Percentiles rank a stretch among this genome's conserved stretches.
Evolutionary conservation across 1,139 yeast genomes (phyloP).

Genomic region (Pichia kudriavzevii): DNA sequence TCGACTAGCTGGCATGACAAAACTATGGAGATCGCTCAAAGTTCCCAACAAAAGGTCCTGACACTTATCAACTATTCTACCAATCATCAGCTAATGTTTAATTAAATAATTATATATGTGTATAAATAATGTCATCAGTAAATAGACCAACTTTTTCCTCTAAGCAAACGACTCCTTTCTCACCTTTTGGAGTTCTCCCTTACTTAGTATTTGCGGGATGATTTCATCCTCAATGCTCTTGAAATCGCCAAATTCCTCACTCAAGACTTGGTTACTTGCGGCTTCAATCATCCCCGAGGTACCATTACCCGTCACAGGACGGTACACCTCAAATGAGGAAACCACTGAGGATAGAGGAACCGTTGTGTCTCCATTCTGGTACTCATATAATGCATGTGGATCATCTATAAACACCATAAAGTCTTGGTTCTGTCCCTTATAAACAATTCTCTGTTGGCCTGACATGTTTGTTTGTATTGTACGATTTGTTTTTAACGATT

Average conservation of each 20-base stretch:
- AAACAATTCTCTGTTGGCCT: conserved; percentile 40
- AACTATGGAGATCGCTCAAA: too few relatives aligned
- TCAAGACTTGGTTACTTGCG: conserved; percentile 61
- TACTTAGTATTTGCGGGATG: conserved; percentile 45
- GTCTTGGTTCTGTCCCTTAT: conserved; percentile 53
- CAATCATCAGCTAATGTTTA: too few relatives aligned
- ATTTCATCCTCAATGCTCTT: conserved; percentile 31
- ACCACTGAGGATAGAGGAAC: conserved; percentile 60
- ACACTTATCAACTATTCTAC: too few relatives aligned
- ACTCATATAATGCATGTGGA: conserved; percentile 40
- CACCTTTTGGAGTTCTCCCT: conserved; percentile 38
- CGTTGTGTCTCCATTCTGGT: conserved; percentile 34
- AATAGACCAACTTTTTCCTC: too few relatives aligned
- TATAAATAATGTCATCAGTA: too few relatives aligned
- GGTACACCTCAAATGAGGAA: conserved; percentile 56
- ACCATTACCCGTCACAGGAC: conserved; percentile 54
- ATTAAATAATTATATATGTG: too few relatives aligned
- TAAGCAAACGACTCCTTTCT: conserved; percentile 3
- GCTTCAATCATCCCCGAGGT: conserved; percentile 63
- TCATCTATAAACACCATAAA: conserved; percentile 61
- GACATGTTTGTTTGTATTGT: conserved; percentile 13
- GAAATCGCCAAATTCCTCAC: conserved; percentile 55
- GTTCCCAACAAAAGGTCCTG: too few relatives aligned
- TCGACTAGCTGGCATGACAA: too few relatives aligned
- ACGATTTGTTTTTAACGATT: too few relatives aligned